Evolutionary conservation across 805 yeast genomes (phyloP), one percentile per base, ranked within the genome.

Genomic region (Starmerella scarabaei): DNA sequence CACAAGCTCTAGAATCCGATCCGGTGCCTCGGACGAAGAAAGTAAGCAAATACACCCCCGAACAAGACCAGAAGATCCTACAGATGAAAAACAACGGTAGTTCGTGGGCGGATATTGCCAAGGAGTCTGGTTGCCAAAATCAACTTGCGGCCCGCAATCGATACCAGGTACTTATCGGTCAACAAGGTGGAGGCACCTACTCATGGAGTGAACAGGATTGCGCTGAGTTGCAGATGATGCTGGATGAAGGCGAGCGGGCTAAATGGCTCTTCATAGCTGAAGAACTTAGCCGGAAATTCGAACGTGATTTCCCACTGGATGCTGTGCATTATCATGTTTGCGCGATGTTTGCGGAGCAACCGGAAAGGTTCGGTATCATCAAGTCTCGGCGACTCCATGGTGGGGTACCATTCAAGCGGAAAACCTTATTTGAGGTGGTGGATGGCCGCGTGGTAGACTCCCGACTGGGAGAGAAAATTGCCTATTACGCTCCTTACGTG

Each of bases 101-200:
- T 47, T 61, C 74, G 1, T 80, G 91, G 88, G 74, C 71, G 4
- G 83, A 78, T 45, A 80, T 80, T 34, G 84, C 86, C 0, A 73
- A 73, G 39, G 60, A 64, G 3, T 70, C 82, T 2, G 67, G 70
- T 3, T 78, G 79, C 21, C 80, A 76, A 7, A 70, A 76, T 31
- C 75, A 72, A 43, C 60, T 80, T 30, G 83, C 88, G 0, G 88
- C 86, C 0, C 61, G 88, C 42, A 80, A 80, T 54, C 61, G 88
- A 43, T 80, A 80, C 51, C 88, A 80, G 57, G 88, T 80, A 3
- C 66, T 80, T 35, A 78, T 80, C 48, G 91, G 91, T 4, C 88
- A 80, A 54, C 88, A 80, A 52, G 88, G 88, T 3, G 79, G 80
- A 26, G 80, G 80, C 11, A 67, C 75, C 1, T 69, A 73, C 19